Conservation (phyloP, 805 yeast species). For the Cyberlindnera maritima region DNA sequence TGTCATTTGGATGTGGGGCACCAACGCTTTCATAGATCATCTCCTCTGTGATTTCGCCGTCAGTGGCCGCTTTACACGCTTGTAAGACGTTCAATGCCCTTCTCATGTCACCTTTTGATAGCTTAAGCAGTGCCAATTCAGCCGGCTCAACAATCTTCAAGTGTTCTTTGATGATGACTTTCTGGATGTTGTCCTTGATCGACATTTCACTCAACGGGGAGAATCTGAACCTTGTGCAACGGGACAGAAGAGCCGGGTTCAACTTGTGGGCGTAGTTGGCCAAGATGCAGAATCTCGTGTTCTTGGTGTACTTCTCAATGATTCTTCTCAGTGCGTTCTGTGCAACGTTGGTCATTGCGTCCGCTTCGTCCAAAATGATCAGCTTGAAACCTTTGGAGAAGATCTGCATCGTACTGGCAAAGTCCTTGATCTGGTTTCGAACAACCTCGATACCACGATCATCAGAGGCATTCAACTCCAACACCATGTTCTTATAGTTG, state of each 20-base stretch:
- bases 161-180: constrained; percentile 68
- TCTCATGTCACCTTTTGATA: constrained; percentile 97
- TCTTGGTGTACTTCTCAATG: constrained; percentile 90
- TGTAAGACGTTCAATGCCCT: constrained; percentile 90
- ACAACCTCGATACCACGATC: constrained; percentile 98
- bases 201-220: constrained; percentile 73
- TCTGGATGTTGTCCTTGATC: constrained; percentile 60
- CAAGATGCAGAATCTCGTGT: constrained; percentile 91
- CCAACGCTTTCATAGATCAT: constrained; percentile 95
- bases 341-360: constrained; percentile 87
- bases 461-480: constrained; percentile 94
- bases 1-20: constrained; percentile 86
- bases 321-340: constrained; percentile 76
- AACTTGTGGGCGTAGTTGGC: constrained; percentile 96
- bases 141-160: constrained; percentile 61
- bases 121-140: constrained; percentile 56
- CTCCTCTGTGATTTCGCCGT: constrained; percentile 59
- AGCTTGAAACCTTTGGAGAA: constrained; percentile 83
- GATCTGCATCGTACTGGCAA: constrained; percentile 94
- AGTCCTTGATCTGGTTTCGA: constrained; percentile 94
- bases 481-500: constrained; percentile 79
- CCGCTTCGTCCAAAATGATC: constrained; percentile 94
- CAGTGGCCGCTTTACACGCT: constrained; percentile 82
- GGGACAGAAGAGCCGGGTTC: constrained; percentile 89
- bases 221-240: constrained; percentile 95